Evolutionary conservation across 1,284 basidiomycete species (phyloP).

Genomic region (Fistulinella staudtii): DNA sequence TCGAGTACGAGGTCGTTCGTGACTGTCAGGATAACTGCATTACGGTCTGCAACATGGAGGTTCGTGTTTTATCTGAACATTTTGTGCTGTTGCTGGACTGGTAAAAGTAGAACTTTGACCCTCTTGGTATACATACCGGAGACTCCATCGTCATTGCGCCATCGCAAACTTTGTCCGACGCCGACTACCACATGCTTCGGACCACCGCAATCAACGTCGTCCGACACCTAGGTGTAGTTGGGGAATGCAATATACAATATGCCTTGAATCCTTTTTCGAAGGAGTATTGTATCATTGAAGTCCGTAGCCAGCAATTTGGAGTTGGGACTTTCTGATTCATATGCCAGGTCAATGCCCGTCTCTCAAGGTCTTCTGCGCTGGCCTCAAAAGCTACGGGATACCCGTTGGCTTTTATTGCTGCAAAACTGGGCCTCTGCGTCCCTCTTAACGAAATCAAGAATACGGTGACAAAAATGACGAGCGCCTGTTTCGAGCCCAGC

Average conservation of each 20-base stretch:
- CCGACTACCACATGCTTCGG: conserved; percentile 98
- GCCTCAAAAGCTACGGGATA: conserved; percentile 99
- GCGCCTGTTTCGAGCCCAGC: conserved; percentile 96
- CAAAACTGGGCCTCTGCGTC: conserved; percentile 94
- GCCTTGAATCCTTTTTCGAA: conserved; percentile 93
- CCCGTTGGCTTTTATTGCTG: conserved; percentile 97
- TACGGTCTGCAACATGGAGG: conserved; percentile 99
- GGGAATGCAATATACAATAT: conserved; percentile 99
- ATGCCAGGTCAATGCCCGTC: conserved; percentile 91
- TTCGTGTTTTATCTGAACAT: conserved; percentile 36
- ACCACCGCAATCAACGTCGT: conserved; percentile 98
- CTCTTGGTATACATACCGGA: conserved; percentile 96
- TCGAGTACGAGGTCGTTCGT: conserved; percentile 99
- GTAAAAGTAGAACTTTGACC: conserved; percentile 90
- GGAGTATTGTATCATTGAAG: conserved; percentile 99
- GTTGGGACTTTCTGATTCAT: conserved; percentile 1
- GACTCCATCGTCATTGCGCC: conserved; percentile 99
- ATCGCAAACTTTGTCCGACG: conserved; percentile 96
- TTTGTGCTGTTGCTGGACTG: neutral
- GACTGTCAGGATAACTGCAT: conserved; percentile 98
- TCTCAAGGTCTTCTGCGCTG: conserved; percentile 95
- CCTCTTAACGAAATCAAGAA: conserved; percentile 98
- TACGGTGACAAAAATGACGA: conserved; percentile 93
- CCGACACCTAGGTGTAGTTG: conserved; percentile 94
- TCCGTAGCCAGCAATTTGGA: conserved; percentile 26